A percentile compares a stretch with the other conserved stretches of the same genome.
phyloP scores from a whole-genome alignment of 345 rosid genomes.

The Dipteronia sinensis region DNA sequence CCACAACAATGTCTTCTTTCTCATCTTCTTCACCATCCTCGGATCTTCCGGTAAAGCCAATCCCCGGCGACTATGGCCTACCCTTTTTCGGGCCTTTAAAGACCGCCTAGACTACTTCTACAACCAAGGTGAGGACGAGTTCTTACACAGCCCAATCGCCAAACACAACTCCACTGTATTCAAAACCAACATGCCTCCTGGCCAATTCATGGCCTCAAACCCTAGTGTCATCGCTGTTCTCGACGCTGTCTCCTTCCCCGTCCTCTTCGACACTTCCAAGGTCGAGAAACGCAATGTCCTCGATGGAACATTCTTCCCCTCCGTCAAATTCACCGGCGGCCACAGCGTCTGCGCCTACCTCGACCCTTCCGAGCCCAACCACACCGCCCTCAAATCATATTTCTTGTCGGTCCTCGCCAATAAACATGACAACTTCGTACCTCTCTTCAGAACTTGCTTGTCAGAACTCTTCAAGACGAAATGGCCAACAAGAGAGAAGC shows the following conservation, averaged over 20 bases:
- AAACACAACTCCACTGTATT: constrained; percentile 41
- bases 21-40: not conserved
- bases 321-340: constrained; percentile 44
- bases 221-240: constrained; percentile 37
- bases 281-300: constrained; percentile 45
- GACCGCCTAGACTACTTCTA: constrained; percentile 58
- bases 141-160: constrained; percentile 28
- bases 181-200: constrained; percentile 54
- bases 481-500: constrained; percentile 22
- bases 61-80: constrained; percentile 45
- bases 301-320: constrained; percentile 45
- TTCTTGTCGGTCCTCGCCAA: constrained; percentile 28
- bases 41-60: constrained; percentile 29
- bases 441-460: constrained; percentile 29
- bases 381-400: constrained; percentile 34
- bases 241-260: constrained; percentile 41
- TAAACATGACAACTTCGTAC: constrained; percentile 29
- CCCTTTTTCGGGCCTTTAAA: constrained; percentile 39
- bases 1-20: constrained; percentile 22
- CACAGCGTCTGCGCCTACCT: constrained; percentile 42
- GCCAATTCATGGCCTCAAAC: constrained; percentile 44
- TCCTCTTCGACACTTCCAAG: constrained; percentile 47
- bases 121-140: constrained; percentile 42
- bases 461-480: constrained; percentile 30
- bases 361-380: constrained; percentile 46